Base-by-base conservation (phyloP, 352 stramenopile species). In the Phytophthora rubi region DNA sequence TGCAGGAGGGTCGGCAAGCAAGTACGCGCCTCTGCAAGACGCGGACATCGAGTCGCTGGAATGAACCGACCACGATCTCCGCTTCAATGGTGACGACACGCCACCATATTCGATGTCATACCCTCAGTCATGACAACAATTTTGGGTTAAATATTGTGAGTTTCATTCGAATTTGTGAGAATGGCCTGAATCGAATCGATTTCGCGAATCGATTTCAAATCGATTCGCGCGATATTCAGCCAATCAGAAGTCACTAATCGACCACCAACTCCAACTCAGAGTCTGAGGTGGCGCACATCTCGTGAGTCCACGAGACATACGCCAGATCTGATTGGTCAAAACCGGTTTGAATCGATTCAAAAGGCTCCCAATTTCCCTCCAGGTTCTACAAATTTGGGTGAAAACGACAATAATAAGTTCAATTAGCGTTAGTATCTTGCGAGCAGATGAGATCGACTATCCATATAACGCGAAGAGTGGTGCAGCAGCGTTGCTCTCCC, bases 401-500 rank as follows among this genome's bases (percentile, higher is more conserved):
- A 21, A 21, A 21, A 21, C 18, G 18, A 21, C 18, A 21, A 21
- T 77, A 70, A 21, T 57, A 51, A 53, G 32, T 64, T 61, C 51
- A 67, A 61, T 61, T 51, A 45, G n/a, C 33, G 35, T 48, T 51
- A 56, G 61, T 60, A 58, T 26, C 23, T 55, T 48, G 42, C n/a
- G 15, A 63, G 57, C 44, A 21, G 26, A 37, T 53, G 9, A 60
- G 4, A n/a, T 13, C 15, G 66, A 48, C 52, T 68, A 91, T 28
- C 83, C 80, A 53, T 83, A 85, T 18, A 93, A 77, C 33, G 80
- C 76, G 30, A 93, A 93, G 6, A 93, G 76, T 48, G 84, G 84
- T 55, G 86, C 84, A 8, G 88, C 83, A 52, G 86, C 83, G 68
- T 91, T 93, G 68, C 86, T 93, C 66, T 93, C 86, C 86, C 86